These are phyloP conservation scores for Nicotiana otophora DNA, from an alignment of 257 asterid genomes.

Conservation along the genomic window DNA sequence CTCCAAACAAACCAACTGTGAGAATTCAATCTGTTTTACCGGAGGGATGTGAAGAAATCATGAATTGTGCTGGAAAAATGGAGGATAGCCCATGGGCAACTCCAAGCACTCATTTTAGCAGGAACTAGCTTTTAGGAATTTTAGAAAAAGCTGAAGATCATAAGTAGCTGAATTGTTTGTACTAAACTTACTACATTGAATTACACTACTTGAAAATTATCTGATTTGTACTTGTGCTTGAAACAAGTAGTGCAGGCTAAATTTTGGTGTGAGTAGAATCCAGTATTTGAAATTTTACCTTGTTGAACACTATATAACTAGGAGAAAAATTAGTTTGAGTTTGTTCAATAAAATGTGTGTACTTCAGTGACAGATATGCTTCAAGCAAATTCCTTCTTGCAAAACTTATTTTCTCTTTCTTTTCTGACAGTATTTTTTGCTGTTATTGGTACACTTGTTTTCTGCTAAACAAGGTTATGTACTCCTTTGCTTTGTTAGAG, in stretches of 20 bases:
- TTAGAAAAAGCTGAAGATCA: too few relatives aligned
- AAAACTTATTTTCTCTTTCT: not conserved
- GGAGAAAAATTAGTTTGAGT: not conserved
- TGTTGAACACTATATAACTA: too few relatives aligned
- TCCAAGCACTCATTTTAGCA: slow-evolving; percentile 71
- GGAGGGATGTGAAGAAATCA: slow-evolving; percentile 43
- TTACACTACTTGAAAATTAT: not conserved
- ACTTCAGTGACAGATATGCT: not conserved
- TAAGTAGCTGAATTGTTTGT: not conserved
- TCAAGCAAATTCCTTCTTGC: not conserved
- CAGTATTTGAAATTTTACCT: not conserved
- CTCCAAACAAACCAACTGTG: slow-evolving; percentile 48
- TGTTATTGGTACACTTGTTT: not conserved
- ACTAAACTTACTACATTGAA: not conserved
- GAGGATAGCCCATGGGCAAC: slow-evolving; percentile 60
- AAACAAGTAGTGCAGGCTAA: not conserved
- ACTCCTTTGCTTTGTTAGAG: too few relatives aligned
- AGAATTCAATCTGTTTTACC: slow-evolving; percentile 59
- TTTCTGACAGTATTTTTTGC: not conserved
- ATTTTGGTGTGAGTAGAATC: not conserved
- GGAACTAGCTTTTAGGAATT: slow-evolving; percentile 17
- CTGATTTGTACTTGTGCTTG: not conserved
- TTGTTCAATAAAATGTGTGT: not conserved
- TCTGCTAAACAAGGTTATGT: too few relatives aligned
- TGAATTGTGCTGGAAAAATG: slow-evolving; percentile 22